Evolutionary conservation across 129 eudicot genomes (phyloP).

Genomic region (Helianthus annuus): HanXRQr2.0-SUNRISE NC_035435.2:83788812-83789311

Average conservation of each 20-base stretch:
- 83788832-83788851: slow-evolving; percentile 7
- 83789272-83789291: neutral
- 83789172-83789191: too few species aligned
- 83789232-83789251: slow-evolving; percentile 75
- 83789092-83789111: slow-evolving; percentile 84
- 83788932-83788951: neutral
- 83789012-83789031: neutral
- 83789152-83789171: neutral
- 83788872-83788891: slow-evolving; percentile 20
- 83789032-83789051: slow-evolving; percentile 9
- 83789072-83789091: slow-evolving; percentile 85
- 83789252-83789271: slow-evolving; percentile 31
- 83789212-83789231: too few species aligned
- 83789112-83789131: slow-evolving; percentile 63
- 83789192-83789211: too few species aligned
- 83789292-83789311: neutral
- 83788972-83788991: neutral
- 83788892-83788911: neutral
- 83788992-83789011: slow-evolving; percentile 4
- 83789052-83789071: slow-evolving; percentile 87
- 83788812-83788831: slow-evolving; percentile 82
- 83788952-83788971: slow-evolving; percentile 5
- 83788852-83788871: slow-evolving; percentile 7
- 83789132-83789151: slow-evolving; percentile 13
- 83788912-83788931: neutral